Evolutionary conservation across 179 eudicot genomes (phyloP), one percentile per base, ranked within the genome.

Genomic region (Heliamphora ciliata): DNA sequence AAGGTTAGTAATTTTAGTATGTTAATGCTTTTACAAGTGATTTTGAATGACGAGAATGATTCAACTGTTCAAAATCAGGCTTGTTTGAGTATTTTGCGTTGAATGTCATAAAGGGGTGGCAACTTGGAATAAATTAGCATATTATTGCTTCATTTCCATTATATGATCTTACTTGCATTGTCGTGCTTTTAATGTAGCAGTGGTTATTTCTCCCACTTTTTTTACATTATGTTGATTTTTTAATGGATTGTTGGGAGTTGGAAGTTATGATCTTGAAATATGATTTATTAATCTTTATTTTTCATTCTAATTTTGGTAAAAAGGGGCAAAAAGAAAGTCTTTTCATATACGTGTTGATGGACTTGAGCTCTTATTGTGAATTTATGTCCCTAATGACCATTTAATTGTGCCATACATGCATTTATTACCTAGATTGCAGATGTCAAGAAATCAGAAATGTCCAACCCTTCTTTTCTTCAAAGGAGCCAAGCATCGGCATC

Each of bases 161-260:
- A 71, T n/a, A 0, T 0, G 21, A 11, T 66, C 24, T 72, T 79
- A 65, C 47, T 66, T 78, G 59, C 59, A 40, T 61, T 18, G 21
- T 6, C 0, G 11, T 51, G 54, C 63, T 10, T 83, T 44, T 58
- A 64, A 77, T 31, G 18, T n/a, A 21, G 48, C 59, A 46, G 68
- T 55, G 54, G 46, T 66, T 78, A 47, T 17, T 79, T 51, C 72
- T 14, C 54, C 79, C 46, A 71, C n/a, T 50, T 18, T 74, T 21
- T 44, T 48, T 56, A 51, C 51, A 3, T 65, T 50, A 48, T 61
- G n/a, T 69, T 85, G 52, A 77, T 13, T 74, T 52, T 74, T 58
- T 17, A 9, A 48, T 75, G 75, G 76, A 72, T 82, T 66, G 68
- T 59, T 76, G 74, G 67, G 40, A 31, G 40, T 31, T 0, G 40